Base-by-base conservation (phyloP, 2,329 filamentous ascomycete genomes). In the Thyridium curvatum region DNA sequence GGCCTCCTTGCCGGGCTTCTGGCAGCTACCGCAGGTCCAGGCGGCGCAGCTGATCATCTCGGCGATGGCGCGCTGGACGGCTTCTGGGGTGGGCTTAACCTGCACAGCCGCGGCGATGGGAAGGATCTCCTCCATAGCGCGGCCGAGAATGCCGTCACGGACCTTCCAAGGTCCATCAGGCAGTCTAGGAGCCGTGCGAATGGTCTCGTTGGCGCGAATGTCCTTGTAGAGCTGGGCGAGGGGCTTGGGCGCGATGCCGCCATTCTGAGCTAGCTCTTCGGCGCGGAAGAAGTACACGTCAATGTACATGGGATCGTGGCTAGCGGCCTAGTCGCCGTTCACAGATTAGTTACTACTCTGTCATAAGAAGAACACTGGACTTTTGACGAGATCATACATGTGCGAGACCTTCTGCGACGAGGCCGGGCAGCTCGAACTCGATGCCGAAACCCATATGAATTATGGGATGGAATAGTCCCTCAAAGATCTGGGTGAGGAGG, bases 361-460 rank as follows among this genome's bases (percentile, higher is more conserved):
- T n/a, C n/a, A n/a, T n/a, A n/a, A n/a, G n/a, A n/a, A n/a, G n/a
- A n/a, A n/a, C n/a, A n/a, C n/a, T n/a, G n/a, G n/a, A n/a, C n/a
- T n/a, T n/a, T n/a, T n/a, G n/a, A n/a, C n/a, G n/a, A n/a, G n/a
- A n/a, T n/a, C n/a, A n/a, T n/a, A n/a, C n/a, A n/a, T n/a, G n/a
- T 1, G 82, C 81, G 10, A 86, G 70, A 0, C 64, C 81, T 58
- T 86, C 77, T 2, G 82, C 79, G 15, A 86, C 65, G 43, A 86
- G 74, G 9, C 72, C 73, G 1, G 80, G 79, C 47, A 82, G 80
- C 8, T 75, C 59, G 49, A 84, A 85, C 51, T 86, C 82, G 33
- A 86, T 53, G 1, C 77, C 82, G 41, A 84, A 82, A 0, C 81
- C 80, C 2, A 85, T 64, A 47, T 86, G 80, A 40, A 86, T 85